Evolutionary conservation across 768 basidiomycete species (phyloP).

Genomic region (Rhodotorula graminis): DNA sequence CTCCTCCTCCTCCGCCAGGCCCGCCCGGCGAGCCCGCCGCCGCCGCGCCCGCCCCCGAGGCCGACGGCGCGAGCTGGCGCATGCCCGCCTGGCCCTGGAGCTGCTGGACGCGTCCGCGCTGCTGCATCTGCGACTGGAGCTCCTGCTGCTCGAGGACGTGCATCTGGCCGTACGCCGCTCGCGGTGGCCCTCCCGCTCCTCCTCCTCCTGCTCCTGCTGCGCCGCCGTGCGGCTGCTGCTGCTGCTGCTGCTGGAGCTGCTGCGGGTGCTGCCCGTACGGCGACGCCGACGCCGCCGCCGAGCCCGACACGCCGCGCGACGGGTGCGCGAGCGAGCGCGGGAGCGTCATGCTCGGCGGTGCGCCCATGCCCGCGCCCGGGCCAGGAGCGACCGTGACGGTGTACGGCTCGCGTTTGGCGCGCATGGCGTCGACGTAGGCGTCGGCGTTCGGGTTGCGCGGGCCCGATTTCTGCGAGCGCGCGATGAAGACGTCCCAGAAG

Average conservation of each 20-base stretch:
- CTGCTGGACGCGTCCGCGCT: neutral
- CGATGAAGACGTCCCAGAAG: conserved; percentile 41
- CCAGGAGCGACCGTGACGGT: conserved; percentile 22
- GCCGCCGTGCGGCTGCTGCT: too few species aligned
- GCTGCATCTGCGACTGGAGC: conserved; percentile 35
- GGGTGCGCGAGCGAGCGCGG: conserved; percentile 36
- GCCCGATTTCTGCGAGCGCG: conserved; percentile 33
- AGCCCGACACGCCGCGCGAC: neutral
- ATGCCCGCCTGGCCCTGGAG: neutral
- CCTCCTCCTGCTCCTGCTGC: neutral
- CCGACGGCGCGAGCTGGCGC: neutral
- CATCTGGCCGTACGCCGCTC: conserved; percentile 26
- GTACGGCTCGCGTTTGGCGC: conserved; percentile 32
- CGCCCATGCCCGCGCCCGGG: neutral
- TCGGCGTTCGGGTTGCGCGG: conserved; percentile 29
- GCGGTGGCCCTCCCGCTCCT: conserved; percentile 3
- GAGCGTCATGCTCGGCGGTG: conserved; percentile 15
- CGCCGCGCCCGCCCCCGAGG: too few species aligned
- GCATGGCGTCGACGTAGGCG: conserved; percentile 37
- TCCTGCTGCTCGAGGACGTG: conserved; percentile 40
- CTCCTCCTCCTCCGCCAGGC: neutral
- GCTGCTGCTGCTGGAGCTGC: neutral
- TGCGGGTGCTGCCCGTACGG: neutral
- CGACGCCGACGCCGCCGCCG: neutral
- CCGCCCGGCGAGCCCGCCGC: too few species aligned